phyloP scores from a whole-genome alignment of 1,284 basidiomycete species.

The Golubevia pallescens region DNA sequence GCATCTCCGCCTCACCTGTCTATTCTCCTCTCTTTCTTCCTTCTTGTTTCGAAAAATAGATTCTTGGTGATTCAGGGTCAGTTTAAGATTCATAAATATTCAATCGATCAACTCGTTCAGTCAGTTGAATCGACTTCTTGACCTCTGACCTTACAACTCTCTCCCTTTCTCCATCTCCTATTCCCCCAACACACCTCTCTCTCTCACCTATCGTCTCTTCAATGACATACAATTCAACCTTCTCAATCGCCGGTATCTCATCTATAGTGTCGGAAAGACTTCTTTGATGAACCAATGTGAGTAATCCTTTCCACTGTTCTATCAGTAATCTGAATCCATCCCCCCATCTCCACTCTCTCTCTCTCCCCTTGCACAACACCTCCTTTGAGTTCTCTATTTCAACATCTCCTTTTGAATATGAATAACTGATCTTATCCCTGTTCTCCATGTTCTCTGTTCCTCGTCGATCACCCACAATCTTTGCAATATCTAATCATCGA shows the following conservation, averaged over 20 bases:
- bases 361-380: too few species aligned
- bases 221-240: neutral
- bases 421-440: neutral
- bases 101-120: too few species aligned
- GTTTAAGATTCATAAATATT: constrained; percentile 7
- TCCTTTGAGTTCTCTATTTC: too few species aligned
- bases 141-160: neutral
- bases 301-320: constrained; percentile 12
- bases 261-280: constrained; percentile 95
- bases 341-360: neutral
- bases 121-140: neutral
- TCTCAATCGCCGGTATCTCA: too few species aligned
- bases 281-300: constrained; percentile 97
- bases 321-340: too few species aligned
- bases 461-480: too few species aligned
- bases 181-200: constrained; percentile 1
- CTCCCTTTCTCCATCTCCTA: neutral
- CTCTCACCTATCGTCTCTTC: neutral
- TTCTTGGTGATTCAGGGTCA: constrained; percentile 56
- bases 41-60: constrained; percentile 23
- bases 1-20: constrained; percentile 9
- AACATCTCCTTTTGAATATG: neutral
- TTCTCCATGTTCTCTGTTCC: constrained; percentile 1
- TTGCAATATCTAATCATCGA: neutral
- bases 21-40: neutral